Base-by-base conservation (phyloP, 2,329 filamentous ascomycete species). In the Xylariaceae sp. region DNA sequence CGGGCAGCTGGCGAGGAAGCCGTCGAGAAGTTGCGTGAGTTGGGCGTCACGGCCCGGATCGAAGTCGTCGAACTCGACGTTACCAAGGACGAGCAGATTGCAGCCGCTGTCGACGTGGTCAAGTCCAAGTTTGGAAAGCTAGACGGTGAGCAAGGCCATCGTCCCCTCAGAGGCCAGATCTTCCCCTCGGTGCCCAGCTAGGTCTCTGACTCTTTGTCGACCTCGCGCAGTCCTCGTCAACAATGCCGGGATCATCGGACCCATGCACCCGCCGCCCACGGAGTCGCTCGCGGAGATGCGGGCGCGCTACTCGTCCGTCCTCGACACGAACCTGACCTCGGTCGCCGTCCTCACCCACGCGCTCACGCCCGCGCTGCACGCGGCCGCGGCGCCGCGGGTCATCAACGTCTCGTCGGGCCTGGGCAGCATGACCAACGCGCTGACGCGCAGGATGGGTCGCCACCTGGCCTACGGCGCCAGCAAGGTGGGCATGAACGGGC, bases 31-130 rank as follows among this genome's bases (percentile, higher is more conserved):
- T 13, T 38, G 8, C 15, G 14, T 11, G 19, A 25, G 13, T 18
- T n/a, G 3, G 32, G 32, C 10, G 32, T 38, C 24, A 35, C 24
- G 11, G 32, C 32, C 12, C 14, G 19, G 16, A 24, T 38, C 14
- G 36, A 38, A 25, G 32, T 38, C 8, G 17, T 38, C 9, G 22
- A 38, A 19, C 22, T 38, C n/a, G 36, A 38, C 25, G 36, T 38
- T 17, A 24, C 14, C 4, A 38, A 38, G 15, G 32, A 38, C 28
- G 32, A 38, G 16, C 27, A 38, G 11, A 32, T 38, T 19, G 29
- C 12, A 5, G 24, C 27, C 2, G 36, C 29, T 9, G 36, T 21
- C 3, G n/a, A 19, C 3, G 24, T 29, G 9, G 37, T 39, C 9
- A 30, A 28, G 5, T 18, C 27, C 21, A 36, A 35, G 28, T 35